Evolutionary conservation across 306 rosid species (phyloP).

Genomic region (Nissolia schottii): DNA sequence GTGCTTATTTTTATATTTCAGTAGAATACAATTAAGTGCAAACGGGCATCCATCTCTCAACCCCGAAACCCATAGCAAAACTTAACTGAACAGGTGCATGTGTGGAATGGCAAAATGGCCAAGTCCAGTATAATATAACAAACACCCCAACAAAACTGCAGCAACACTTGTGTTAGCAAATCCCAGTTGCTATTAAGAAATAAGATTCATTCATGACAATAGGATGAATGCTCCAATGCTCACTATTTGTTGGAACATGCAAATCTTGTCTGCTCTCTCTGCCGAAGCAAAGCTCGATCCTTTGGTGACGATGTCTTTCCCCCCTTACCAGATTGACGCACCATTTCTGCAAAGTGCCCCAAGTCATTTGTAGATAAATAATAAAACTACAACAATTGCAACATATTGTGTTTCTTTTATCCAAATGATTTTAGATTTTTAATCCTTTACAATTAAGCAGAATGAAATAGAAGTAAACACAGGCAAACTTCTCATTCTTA

Average conservation of each 20-base stretch:
- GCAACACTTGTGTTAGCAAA: constrained; percentile 26
- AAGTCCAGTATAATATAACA: constrained; percentile 23
- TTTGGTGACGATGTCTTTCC: constrained; percentile 92
- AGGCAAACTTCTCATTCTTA: no score
- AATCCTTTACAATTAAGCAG: no score
- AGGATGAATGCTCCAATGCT: constrained; percentile 14
- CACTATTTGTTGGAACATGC: constrained; percentile 71
- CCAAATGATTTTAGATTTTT: background rate
- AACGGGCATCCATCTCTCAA: constrained; percentile 29
- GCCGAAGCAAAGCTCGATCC: constrained; percentile 65
- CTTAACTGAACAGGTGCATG: constrained; percentile 24
- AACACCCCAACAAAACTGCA: constrained; percentile 47
- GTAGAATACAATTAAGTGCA: constrained; percentile 47
- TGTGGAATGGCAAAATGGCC: constrained; percentile 16
- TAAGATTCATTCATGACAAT: constrained; percentile 12
- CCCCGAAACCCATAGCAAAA: constrained; percentile 26
- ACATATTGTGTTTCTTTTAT: background rate
- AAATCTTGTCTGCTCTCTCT: constrained; percentile 85
- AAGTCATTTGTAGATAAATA: background rate
- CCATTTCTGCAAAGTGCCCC: constrained; percentile 68
- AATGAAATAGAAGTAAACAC: no score
- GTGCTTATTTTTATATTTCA: constrained; percentile 50
- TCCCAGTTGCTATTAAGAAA: constrained; percentile 13
- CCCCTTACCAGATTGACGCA: constrained; percentile 82
- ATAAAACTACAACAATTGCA: background rate